Percentiles rank a stretch among this genome's conserved stretches.
Evolutionary conservation across 768 basidiomycete species (phyloP).

Genomic region (Steccherinum ochraceum): DNA sequence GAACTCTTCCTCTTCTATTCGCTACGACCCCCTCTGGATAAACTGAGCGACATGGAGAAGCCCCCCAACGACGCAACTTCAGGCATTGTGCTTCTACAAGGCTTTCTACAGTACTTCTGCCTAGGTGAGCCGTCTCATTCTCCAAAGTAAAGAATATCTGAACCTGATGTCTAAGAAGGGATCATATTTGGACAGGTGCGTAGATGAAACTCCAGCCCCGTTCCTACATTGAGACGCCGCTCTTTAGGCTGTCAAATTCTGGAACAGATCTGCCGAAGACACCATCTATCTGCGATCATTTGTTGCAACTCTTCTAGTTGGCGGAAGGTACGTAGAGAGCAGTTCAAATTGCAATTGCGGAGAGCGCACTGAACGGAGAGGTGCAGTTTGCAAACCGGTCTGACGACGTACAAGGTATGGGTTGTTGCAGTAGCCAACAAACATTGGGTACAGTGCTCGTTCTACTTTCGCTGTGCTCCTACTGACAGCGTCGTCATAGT

Average conservation of each 20-base stretch:
- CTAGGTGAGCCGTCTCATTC: conserved; percentile 23
- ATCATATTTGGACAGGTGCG: conserved; percentile 21
- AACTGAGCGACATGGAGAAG: no score
- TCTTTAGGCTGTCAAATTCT: conserved; percentile 16
- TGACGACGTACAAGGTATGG: conserved; percentile 23
- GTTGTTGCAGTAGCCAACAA: conserved; percentile 14
- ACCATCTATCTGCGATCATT: conserved; percentile 35
- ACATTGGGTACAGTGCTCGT: conserved; percentile 15
- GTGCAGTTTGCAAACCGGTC: conserved; percentile 19
- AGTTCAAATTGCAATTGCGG: background rate
- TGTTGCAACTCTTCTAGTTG: conserved; percentile 30
- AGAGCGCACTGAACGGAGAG: background rate
- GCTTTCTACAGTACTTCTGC: conserved; percentile 41
- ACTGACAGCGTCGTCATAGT: conserved; percentile 7
- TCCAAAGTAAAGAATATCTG: background rate
- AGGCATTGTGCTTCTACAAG: conserved; percentile 39
- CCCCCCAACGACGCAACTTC: conserved; percentile 6
- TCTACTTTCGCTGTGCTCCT: background rate
- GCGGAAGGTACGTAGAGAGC: conserved; percentile 35
- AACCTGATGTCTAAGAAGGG: background rate
- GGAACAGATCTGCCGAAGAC: conserved; percentile 28
- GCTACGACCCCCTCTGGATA: background rate
- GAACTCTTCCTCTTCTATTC: background rate
- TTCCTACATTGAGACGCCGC: background rate
- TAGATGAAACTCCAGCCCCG: background rate